Conservation (phyloP, 2,329 filamentous ascomycete genomes). For the Venturiaceae sp. region DNA sequence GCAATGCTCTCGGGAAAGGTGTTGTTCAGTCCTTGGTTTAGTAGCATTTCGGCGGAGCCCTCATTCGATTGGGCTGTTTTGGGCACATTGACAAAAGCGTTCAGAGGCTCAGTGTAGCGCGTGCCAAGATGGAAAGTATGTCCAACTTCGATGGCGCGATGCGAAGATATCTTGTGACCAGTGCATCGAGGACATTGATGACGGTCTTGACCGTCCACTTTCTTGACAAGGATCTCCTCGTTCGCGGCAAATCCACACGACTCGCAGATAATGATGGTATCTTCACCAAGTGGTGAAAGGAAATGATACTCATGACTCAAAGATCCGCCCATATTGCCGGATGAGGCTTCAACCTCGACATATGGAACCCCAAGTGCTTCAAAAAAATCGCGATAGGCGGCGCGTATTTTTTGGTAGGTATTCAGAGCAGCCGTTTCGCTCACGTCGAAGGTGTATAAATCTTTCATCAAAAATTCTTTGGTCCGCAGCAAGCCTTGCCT, state of each 20-base stretch:
- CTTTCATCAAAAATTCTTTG: conserved; percentile 95
- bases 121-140: conserved; percentile 94
- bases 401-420: conserved; percentile 68
- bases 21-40: too few relatives aligned
- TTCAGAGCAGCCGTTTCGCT: conserved; percentile 57
- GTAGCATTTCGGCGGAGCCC: too few relatives aligned
- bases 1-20: conserved; percentile 15
- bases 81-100: conserved; percentile 48
- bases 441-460: conserved; percentile 89
- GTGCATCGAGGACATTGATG: conserved; percentile 66
- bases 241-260: conserved; percentile 72
- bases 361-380: conserved; percentile 75
- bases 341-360: conserved; percentile 78
- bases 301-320: conserved; percentile 95
- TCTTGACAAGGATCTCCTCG: conserved; percentile 63
- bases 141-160: conserved; percentile 77
- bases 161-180: conserved; percentile 50
- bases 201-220: conserved; percentile 44
- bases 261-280: conserved; percentile 68
- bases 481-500: conserved; percentile 80
- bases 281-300: conserved; percentile 69
- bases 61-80: conserved; percentile 13
- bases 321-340: conserved; percentile 90
- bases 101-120: conserved; percentile 70
- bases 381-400: conserved; percentile 69